A percentile compares a stretch with the other conserved stretches of the same genome.
phyloP scores from a whole-genome alignment of 2,329 filamentous ascomycete genomes.

The Trichoderma hamatum region DNA sequence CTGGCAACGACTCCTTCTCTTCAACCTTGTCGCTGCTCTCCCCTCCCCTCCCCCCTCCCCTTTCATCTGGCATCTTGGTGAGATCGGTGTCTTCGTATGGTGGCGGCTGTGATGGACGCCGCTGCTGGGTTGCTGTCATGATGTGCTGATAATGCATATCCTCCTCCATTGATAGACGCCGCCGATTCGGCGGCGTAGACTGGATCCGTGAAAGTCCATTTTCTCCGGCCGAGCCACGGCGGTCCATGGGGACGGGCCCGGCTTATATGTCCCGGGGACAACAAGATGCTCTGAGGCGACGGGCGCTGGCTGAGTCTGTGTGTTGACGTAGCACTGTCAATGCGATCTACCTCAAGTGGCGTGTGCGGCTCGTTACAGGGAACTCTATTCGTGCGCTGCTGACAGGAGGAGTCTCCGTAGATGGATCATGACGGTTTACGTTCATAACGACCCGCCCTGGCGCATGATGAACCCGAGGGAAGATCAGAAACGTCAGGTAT shows the following conservation, averaged over 20 bases:
- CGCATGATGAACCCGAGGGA: slow-evolving; percentile 37
- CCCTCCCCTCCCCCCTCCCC: slow-evolving; percentile 29
- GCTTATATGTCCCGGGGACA: slow-evolving; percentile 29
- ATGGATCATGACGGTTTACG: slow-evolving; percentile 38
- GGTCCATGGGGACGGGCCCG: slow-evolving; percentile 40
- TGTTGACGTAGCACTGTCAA: slow-evolving; percentile 22
- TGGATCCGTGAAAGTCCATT: slow-evolving; percentile 40
- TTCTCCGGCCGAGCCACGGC: slow-evolving; percentile 36
- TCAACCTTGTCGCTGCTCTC: slow-evolving; percentile 9
- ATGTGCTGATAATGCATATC: slow-evolving; percentile 56
- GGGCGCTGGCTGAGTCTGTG: slow-evolving; percentile 7
- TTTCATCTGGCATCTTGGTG: slow-evolving; percentile 29
- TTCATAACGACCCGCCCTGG: slow-evolving; percentile 45
- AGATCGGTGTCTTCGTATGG: slow-evolving; percentile 44
- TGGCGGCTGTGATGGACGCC: slow-evolving; percentile 52
- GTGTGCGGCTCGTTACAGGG: slow-evolving; percentile 20
- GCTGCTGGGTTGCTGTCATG: slow-evolving; percentile 47
- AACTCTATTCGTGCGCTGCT: slow-evolving; percentile 27
- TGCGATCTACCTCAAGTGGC: slow-evolving; percentile 21
- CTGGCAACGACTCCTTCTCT: not conserved
- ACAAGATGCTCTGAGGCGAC: slow-evolving; percentile 19
- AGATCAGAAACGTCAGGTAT: slow-evolving; percentile 27
- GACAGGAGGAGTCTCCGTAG: slow-evolving; percentile 39
- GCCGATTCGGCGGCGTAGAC: slow-evolving; percentile 44
- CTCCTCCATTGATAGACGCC: slow-evolving; percentile 58